phyloP scores from a whole-genome alignment of 1,139 yeast species.

The Zygoascus hellenicus region DNA sequence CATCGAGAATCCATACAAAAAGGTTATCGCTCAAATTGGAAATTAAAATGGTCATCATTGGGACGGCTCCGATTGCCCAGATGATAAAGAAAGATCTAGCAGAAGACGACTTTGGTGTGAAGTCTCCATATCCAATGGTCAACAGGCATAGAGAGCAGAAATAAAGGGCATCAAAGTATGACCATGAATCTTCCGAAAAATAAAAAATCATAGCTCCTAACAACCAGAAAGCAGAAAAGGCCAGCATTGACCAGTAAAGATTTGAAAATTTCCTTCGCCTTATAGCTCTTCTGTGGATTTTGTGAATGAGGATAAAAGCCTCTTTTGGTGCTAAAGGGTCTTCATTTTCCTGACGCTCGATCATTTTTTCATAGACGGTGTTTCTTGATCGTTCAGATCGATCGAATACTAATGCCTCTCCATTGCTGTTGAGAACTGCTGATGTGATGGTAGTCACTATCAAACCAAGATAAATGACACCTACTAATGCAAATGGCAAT shows the following conservation, averaged over 20 bases:
- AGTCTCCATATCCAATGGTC: slow-evolving; percentile 84
- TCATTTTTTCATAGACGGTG: slow-evolving; percentile 13
- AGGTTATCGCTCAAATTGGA: slow-evolving; percentile 65
- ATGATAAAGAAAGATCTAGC: slow-evolving; percentile 68
- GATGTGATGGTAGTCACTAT: slow-evolving; percentile 63
- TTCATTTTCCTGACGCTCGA: slow-evolving; percentile 10
- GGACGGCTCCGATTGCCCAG: slow-evolving; percentile 81
- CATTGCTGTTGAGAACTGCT: slow-evolving; percentile 53
- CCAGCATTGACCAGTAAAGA: slow-evolving; percentile 38
- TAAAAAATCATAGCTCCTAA: slow-evolving; percentile 63
- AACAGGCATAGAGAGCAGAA: slow-evolving; percentile 69
- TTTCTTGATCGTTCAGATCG: slow-evolving; percentile 21
- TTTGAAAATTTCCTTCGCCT: slow-evolving; percentile 32
- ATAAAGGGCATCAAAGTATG: slow-evolving; percentile 61
- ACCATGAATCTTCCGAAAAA: slow-evolving; percentile 54
- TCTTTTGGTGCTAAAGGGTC: slow-evolving; percentile 33
- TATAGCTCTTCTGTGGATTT: slow-evolving; percentile 40
- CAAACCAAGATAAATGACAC: slow-evolving; percentile 67
- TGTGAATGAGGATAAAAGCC: slow-evolving; percentile 51
- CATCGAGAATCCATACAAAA: slow-evolving; percentile 28
- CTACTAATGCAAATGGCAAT: slow-evolving; percentile 59
- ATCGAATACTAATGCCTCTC: slow-evolving; percentile 42
- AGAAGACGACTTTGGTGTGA: slow-evolving; percentile 52
- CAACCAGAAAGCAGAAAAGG: slow-evolving; percentile 59
- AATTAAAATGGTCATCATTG: slow-evolving; percentile 76